Evolutionary conservation across 2,329 filamentous ascomycete species (phyloP), one percentile per base, ranked within the genome.

Genomic region (Graphilbum fragrans): DNA sequence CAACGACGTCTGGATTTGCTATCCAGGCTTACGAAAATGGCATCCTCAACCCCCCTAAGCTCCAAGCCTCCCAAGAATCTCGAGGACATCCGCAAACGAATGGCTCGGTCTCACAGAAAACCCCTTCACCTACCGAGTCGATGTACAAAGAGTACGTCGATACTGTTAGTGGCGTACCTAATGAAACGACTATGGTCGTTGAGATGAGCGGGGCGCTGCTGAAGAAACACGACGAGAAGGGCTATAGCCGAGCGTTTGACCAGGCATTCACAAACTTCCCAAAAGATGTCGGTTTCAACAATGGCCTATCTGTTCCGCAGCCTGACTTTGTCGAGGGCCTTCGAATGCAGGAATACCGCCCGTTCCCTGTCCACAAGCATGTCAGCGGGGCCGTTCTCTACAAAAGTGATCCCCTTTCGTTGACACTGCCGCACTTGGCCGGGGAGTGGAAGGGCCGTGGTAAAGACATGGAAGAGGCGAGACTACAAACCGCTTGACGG

Each of bases 401-500:
- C 25, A 29, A 29, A 29, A 14, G 14, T 14, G 25, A 29, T 8
- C 25, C 25, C 25, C 25, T 8, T 29, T 29, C 25, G 8, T 8
- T 29, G 14, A 29, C 25, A 14, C 25, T 29, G 8, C 25, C 25
- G 25, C 25, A 29, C 25, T 8, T 29, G 14, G 25, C 25, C 25
- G 25, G 25, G 14, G 25, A 29, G 14, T 29, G 25, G 25, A 29
- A 29, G 25, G 14, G 25, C 14, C 8, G 8, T 14, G 14, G 25
- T 8, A 14, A 14, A 29, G 25, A 29, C 25, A 29, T 29, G 25
- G 14, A 8, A 29, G 25, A 29, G 14, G 25, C 25, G 25, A 14
- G 8, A 14, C 25, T 29, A 29, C 25, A 29, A 14, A 29, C 8
- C 14, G 25, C 8, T 14, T 29, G 25, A 29, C 31, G 55, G 55